Percentiles rank a stretch among this genome's conserved stretches.
These are phyloP conservation scores for Nyssa sinensis DNA, from an alignment of 148 eudicot species.

Conservation along the genomic window DNA sequence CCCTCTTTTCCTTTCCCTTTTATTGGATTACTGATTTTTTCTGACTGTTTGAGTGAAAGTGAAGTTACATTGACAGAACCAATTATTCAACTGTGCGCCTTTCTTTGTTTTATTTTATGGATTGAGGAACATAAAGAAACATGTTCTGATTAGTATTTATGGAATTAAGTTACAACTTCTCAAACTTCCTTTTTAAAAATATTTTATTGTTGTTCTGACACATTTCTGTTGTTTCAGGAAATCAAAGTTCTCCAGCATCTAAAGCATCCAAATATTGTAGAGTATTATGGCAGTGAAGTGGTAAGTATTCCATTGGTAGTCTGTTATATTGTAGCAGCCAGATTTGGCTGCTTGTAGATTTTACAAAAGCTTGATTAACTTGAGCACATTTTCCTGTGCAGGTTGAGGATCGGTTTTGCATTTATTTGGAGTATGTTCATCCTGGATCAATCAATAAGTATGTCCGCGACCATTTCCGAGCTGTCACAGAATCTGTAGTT, in stretches of 20 bases:
- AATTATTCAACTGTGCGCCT: background rate
- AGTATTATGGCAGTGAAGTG: conserved; percentile 80
- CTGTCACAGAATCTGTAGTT: conserved; percentile 79
- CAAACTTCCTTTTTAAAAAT: background rate
- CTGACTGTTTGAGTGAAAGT: background rate
- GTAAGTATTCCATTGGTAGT: conserved; percentile 43
- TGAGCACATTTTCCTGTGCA: conserved; percentile 22
- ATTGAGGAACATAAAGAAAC: background rate
- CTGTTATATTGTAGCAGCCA: background rate
- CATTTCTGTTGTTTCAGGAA: conserved; percentile 52
- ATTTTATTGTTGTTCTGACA: conserved; percentile 4
- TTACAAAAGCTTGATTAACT: background rate
- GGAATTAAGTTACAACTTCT: background rate
- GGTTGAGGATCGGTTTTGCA: conserved; percentile 81
- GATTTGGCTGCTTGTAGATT: background rate
- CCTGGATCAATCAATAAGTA: conserved; percentile 90
- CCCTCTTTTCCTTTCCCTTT: background rate
- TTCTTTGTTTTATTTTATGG: background rate
- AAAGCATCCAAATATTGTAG: conserved; percentile 89
- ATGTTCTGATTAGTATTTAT: background rate
- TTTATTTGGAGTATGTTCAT: conserved; percentile 86
- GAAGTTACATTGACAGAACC: too few species aligned
- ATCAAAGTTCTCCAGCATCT: conserved; percentile 75
- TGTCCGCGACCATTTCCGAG: conserved; percentile 69
- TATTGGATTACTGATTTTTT: conserved; percentile 2